Base-by-base conservation (phyloP, 352 stramenopile species). In the Blastocystis hominis region DNA sequence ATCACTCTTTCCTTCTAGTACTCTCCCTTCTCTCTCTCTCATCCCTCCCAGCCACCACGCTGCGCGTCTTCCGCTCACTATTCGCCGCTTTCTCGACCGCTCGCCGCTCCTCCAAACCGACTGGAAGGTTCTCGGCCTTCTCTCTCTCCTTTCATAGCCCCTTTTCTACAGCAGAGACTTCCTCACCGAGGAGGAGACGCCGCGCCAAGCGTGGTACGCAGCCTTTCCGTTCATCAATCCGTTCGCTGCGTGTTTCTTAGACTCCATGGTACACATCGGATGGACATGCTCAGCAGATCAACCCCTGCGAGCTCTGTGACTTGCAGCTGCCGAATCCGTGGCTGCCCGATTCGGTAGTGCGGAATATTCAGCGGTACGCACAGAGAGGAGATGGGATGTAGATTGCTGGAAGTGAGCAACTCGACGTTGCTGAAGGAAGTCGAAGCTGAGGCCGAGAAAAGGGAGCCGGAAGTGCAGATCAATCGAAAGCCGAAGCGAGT, bases 251-350 rank as follows among this genome's bases (percentile, higher is more conserved):
- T 84, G 72, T 30, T 84, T 84, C 50, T 36, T 84, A 9, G 53
- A 59, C 6, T 53, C 44, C 13, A 64, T 53, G n/a, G 72, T 69
- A 34, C 24, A n/a, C 7, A n/a, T 34, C 13, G 9, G n/a, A 47
- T 17, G n/a, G 42, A 53, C 5, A 46, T 64, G n/a, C 24, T 2
- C 3, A 17, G 44, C 38, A 84, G 72, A 84, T 84, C 17, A 13
- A 64, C 10, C 72, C 72, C 17, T 15, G 17, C 7, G 72, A 84
- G n/a, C 56, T 84, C 3, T 24, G 34, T 7, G 20, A 42, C 20
- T 40, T 84, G 20, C 72, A 84, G 42, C 17, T 30, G 20, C 72
- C 72, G 3, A 84, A 84, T 64, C 72, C 72, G 56, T 84, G 72
- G 72, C 42, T 84, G 30, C 50, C 44, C 30, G 53, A 84, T 20